Conservation (phyloP, 768 basidiomycete species). For the Pulveroboletus sp. region DNA sequence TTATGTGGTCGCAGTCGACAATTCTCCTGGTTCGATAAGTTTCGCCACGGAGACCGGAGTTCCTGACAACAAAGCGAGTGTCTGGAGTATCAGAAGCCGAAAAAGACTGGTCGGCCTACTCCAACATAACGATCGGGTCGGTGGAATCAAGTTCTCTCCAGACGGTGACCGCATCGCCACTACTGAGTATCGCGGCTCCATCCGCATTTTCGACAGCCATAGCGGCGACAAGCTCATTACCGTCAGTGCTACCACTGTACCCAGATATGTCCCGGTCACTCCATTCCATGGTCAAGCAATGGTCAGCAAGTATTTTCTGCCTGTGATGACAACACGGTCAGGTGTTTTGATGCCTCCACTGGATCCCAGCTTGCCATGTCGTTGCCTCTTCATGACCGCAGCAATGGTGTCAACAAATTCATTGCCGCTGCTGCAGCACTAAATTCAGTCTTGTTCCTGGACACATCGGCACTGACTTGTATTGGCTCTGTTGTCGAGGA, state of each 20-base stretch:
- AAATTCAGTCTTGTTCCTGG: neutral
- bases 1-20: too few species aligned
- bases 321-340: neutral
- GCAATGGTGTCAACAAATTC: neutral
- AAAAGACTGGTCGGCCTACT: neutral
- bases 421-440: neutral
- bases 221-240: neutral
- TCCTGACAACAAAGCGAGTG: too few species aligned
- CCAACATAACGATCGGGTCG: neutral
- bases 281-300: neutral
- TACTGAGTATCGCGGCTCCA: neutral
- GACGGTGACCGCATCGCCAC: neutral
- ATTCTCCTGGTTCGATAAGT: too few species aligned
- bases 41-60: too few species aligned
- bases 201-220: constrained; percentile 7
- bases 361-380: neutral
- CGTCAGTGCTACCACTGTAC: neutral
- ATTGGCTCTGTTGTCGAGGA: neutral
- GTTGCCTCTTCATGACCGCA: neutral
- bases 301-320: neutral
- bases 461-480: neutral
- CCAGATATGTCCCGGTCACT: neutral
- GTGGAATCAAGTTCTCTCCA: neutral
- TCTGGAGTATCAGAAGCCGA: too few species aligned
- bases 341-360: neutral